Evolutionary conservation across 106 monocot genomes (phyloP), one percentile per base, ranked within the genome.

Genomic region (Platanthera guangdongensis): DNA sequence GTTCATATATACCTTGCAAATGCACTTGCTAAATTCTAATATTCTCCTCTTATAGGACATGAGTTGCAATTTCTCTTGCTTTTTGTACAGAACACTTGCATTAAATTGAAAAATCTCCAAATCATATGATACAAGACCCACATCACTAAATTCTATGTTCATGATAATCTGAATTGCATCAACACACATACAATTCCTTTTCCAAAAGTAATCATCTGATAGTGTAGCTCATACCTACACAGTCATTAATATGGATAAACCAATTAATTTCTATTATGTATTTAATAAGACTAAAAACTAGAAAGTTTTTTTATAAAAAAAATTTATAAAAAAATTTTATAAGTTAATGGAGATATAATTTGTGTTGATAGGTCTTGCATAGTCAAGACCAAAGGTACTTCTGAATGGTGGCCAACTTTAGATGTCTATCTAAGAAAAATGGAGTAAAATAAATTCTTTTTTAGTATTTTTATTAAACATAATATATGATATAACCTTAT

Each of bases 1-100:
- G 9, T 19, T 28, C 15, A 13, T 32, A 19, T 19, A 71, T 82
- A 87, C 91, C 91, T 91, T 16, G 91, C 88, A 72, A 84, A 91
- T 57, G 91, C 91, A 80, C 91, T 91, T 68, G 87, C 91, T 84
- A 91, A 91, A 67, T 91, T 87, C 75, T 73, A 88, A 86, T 88
- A 91, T 55, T 91, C 91, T 62, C 84, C 85, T 84, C 86, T 85
- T 84, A 91, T 80, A 47, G 91, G 90, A 52, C 91, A 91, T 25
- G 91, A 76, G 77, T 91, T 91, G 63, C 91, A 91, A 69, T 91
- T 91, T 75, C 87, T 85, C 75, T 88, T 91, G 79, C 83, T 91
- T 80, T 91, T 91, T 73, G 91, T 88, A 79, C 91, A 91, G 75
- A 91, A 91, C 14, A 91, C 91, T 88, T 91, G 82, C 82, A 82